Percentiles rank a stretch among this genome's conserved stretches.
These are phyloP conservation scores for Uronychia setigera DNA, from an alignment of 73 alveolate genomes.

Conservation along the genomic window DNA sequence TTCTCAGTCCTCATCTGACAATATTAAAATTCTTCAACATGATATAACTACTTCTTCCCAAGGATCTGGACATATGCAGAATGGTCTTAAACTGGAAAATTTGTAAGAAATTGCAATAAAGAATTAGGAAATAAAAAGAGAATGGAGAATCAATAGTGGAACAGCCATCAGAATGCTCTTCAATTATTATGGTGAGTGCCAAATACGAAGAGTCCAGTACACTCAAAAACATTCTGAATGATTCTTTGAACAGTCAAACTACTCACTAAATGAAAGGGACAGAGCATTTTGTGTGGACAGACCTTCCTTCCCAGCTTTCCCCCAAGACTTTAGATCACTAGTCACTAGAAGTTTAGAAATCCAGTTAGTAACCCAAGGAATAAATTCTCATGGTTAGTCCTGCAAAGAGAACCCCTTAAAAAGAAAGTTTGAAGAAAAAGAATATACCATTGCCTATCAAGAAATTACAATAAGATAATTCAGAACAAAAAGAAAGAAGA, in stretches of 20 bases:
- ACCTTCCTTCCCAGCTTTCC: neutral
- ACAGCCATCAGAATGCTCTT: neutral
- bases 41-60: neutral
- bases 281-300: too few species aligned
- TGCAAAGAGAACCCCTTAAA: too few species aligned
- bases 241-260: neutral
- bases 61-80: neutral
- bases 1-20: neutral
- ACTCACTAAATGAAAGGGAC: too few species aligned
- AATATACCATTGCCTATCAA: too few species aligned
- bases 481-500: neutral
- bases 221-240: neutral
- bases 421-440: too few species aligned
- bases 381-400: too few species aligned
- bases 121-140: neutral
- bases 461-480: neutral
- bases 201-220: neutral
- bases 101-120: neutral
- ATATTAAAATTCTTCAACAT: too few species aligned
- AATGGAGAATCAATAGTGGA: neutral
- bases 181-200: neutral
- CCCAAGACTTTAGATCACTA: neutral
- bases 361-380: too few species aligned
- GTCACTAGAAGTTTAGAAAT: too few species aligned
- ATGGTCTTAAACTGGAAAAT: neutral